A percentile compares a stretch with the other conserved stretches of the same genome.
These are phyloP conservation scores for Crithidia bombi DNA, from an alignment of 208 protist species.

Conservation along the genomic window DNA sequence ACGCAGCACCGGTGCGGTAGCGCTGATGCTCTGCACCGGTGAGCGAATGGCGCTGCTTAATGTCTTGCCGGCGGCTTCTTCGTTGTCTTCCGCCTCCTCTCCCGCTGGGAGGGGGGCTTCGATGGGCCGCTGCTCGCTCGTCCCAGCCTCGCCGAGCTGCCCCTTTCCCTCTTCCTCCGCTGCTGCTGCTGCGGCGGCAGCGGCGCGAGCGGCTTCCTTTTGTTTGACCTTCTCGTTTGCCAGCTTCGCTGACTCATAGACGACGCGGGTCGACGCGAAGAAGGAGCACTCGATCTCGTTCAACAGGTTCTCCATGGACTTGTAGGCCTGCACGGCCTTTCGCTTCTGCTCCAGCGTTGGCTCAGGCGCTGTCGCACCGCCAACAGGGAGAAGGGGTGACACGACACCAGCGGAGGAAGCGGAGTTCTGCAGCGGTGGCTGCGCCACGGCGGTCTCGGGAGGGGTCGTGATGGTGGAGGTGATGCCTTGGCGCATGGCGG, in stretches of 20 bases:
- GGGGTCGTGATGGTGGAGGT: not conserved
- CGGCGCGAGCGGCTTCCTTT: slow-evolving; percentile 25
- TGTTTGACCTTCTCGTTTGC: slow-evolving; percentile 29
- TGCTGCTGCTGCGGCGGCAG: not conserved
- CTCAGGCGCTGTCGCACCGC: slow-evolving; percentile 1
- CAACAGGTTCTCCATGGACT: slow-evolving; percentile 54
- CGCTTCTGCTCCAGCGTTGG: slow-evolving; percentile 11
- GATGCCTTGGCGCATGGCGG: slow-evolving; percentile 29
- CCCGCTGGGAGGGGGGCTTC: not conserved
- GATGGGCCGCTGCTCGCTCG: slow-evolving; percentile 13
- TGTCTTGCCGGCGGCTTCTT: not conserved
- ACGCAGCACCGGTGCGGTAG: slow-evolving; percentile 45
- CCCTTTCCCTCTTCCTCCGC: not conserved
- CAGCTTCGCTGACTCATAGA: slow-evolving; percentile 38
- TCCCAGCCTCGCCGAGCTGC: no score
- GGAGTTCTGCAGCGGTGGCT: slow-evolving; percentile 9
- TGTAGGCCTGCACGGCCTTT: slow-evolving; percentile 36
- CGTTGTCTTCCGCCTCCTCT: slow-evolving; percentile 4
- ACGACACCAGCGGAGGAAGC: not conserved
- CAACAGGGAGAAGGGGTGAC: not conserved
- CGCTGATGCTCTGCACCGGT: not conserved
- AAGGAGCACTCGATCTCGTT: slow-evolving; percentile 59
- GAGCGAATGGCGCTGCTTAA: not conserved
- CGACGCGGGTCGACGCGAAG: slow-evolving; percentile 34
- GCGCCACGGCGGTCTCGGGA: slow-evolving; percentile 10